Percentiles rank a stretch among this genome's conserved stretches.
Conservation (phyloP, 331 rosid species). For the Quercus tomentella region DNA sequence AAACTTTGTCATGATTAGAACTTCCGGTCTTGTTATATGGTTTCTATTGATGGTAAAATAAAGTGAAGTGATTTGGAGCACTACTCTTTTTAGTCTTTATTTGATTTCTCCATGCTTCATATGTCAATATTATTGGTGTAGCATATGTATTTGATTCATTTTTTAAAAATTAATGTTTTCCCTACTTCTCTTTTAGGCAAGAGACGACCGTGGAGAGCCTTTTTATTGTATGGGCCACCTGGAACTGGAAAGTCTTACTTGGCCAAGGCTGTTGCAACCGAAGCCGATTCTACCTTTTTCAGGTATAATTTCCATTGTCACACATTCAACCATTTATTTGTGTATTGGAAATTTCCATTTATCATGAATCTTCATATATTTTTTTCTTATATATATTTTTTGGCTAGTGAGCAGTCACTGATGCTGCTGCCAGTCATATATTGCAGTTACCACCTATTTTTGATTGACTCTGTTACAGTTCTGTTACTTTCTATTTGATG, state of each 20-base stretch:
- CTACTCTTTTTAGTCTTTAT: not conserved
- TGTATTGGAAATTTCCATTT: not conserved
- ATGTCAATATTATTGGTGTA: not conserved
- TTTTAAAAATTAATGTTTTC: not conserved
- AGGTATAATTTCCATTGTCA: constrained; percentile 41
- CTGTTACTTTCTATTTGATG: not conserved
- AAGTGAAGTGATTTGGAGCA: not conserved
- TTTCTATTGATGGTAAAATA: not conserved
- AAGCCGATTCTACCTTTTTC: constrained; percentile 97
- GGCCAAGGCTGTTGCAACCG: constrained; percentile 99
- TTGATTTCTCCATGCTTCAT: not conserved
- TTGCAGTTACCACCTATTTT: not conserved
- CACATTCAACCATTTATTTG: not conserved
- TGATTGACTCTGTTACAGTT: not conserved
- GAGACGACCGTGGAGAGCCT: constrained; percentile 98
- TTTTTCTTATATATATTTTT: too few relatives aligned
- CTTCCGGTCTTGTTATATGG: not conserved
- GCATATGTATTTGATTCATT: not conserved
- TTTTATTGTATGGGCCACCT: constrained; percentile 92
- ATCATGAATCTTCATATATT: not conserved
- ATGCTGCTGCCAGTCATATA: not conserved
- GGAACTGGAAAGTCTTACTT: constrained; percentile 98
- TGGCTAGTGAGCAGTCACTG: too few relatives aligned
- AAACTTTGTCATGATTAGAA: not conserved
- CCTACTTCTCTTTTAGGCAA: constrained; percentile 47